Percentiles rank a stretch among this genome's conserved stretches.
Conservation (phyloP, 305 asterid genomes). For the Fraxinus floribunda region DNA sequence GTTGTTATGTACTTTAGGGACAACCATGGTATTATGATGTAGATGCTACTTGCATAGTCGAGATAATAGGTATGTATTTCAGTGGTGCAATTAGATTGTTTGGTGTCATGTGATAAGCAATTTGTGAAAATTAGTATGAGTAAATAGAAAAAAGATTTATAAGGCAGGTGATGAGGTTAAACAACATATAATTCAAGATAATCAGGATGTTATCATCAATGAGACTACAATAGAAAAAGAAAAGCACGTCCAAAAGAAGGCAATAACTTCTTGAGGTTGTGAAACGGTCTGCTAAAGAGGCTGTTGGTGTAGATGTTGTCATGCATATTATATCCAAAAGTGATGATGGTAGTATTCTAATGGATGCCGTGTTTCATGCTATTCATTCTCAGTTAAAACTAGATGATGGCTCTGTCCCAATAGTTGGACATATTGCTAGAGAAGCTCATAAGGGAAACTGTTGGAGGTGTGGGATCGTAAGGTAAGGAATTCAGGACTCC, state of each 20-base stretch:
- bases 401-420: conserved; percentile 29
- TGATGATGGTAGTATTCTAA: conserved; percentile 52
- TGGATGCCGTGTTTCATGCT: conserved; percentile 48
- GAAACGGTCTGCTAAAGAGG: conserved; percentile 47
- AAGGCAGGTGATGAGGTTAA: not conserved
- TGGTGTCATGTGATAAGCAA: not conserved
- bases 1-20: not conserved
- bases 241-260: conserved; percentile 52
- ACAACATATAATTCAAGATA: not conserved
- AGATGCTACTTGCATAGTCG: not conserved
- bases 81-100: not conserved
- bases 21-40: not conserved
- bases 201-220: not conserved
- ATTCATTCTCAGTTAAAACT: conserved; percentile 38
- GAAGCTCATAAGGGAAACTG: conserved; percentile 63
- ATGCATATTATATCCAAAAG: conserved; percentile 55
- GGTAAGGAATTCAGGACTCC: conserved; percentile 46
- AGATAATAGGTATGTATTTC: not conserved
- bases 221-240: not conserved
- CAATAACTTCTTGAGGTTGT: conserved; percentile 50
- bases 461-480: conserved; percentile 58
- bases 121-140: not conserved
- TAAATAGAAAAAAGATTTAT: not conserved
- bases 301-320: conserved; percentile 43
- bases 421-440: conserved; percentile 53